Evolutionary conservation across 192 early-diverging fungal species (phyloP).

Genomic region (Martensiomyces pterosporus): DNA sequence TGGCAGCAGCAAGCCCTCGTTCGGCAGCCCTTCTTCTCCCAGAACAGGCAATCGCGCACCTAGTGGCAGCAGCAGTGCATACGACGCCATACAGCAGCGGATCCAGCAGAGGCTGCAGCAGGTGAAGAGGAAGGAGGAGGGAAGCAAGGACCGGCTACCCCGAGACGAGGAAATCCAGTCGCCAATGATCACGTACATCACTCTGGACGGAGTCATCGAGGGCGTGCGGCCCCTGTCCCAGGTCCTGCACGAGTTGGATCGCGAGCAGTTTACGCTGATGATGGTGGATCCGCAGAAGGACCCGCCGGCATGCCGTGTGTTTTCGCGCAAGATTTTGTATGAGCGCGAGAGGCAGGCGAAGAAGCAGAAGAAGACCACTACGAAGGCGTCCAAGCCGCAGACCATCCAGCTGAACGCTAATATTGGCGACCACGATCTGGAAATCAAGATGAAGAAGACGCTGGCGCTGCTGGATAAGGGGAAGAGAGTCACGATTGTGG

Average conservation of each 20-base stretch:
- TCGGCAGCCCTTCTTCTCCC: no score
- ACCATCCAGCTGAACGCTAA: slow-evolving; percentile 6
- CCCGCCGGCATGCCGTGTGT: slow-evolving; percentile 35
- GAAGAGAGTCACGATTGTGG: slow-evolving; percentile 13
- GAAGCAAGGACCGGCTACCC: slow-evolving; percentile 8
- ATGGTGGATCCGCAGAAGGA: slow-evolving; percentile 15
- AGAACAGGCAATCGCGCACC: no score
- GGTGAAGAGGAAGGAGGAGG: slow-evolving; percentile 1
- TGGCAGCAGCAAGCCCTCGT: no score
- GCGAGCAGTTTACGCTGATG: slow-evolving; percentile 15
- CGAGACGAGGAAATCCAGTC: slow-evolving; percentile 35
- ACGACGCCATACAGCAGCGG: slow-evolving; percentile 5
- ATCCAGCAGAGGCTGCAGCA: slow-evolving; percentile 12
- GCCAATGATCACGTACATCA: slow-evolving; percentile 23
- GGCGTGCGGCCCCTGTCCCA: slow-evolving; percentile 14
- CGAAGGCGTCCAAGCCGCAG: slow-evolving; percentile 16
- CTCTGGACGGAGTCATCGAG: slow-evolving; percentile 8
- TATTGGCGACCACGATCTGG: slow-evolving; percentile 26
- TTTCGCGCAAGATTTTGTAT: slow-evolving; percentile 30
- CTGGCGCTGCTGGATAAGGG: slow-evolving; percentile 20
- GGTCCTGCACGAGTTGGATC: slow-evolving; percentile 23
- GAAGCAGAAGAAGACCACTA: slow-evolving; percentile 8
- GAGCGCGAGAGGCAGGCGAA: slow-evolving; percentile 26
- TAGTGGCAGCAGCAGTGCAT: no score
- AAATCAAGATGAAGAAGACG: slow-evolving; percentile 18